Evolutionary conservation across 139 green algal species (phyloP), one percentile per base, ranked within the genome.

Genomic region (Zygnema cylindricum): DNA sequence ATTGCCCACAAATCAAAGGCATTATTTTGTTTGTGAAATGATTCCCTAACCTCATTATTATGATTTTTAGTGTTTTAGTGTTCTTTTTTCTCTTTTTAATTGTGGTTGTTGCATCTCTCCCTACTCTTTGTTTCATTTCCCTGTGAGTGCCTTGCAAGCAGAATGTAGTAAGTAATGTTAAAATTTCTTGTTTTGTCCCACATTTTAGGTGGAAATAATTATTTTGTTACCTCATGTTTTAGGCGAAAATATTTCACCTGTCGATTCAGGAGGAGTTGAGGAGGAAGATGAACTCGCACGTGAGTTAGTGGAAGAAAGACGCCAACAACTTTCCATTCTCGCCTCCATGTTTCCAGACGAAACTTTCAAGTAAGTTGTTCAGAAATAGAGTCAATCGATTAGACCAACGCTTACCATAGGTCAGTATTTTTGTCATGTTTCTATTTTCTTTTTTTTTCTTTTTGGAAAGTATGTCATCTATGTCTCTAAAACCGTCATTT

Each of bases 211-310:
- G 71, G 3, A 25, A 16, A 7, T 79, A 23, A 43, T 16, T n/a
- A n/a, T n/a, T n/a, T n/a, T n/a, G n/a, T n/a, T n/a, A n/a, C 43
- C 73, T 43, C 35, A 21, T 81, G 73, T 21, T 81, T 16, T 22
- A 21, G 21, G 35, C 21, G 73, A 35, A 69, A 40, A 35, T 73
- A 30, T 30, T 73, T 25, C 36, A 79, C 11, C 11, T 3, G 71
- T 79, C 11, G 36, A 79, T 7, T 3, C 71, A 79, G 38, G 71
- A 79, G 71, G 11, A 16, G 71, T 16, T 54, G 36, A 79, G 71
- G 71, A 79, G 77, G 77, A 38, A 55, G 77, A 84, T 84, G 77
- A 84, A 36, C 3, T 84, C 2, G 77, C 77, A 22, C 2, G 25
- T 32, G 77, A 2, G 2, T 54, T 84, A 35, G 16, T 54, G n/a